Percentiles rank a stretch among this genome's conserved stretches.
phyloP scores from a whole-genome alignment of 371 early-diverging fungal genomes.

The Mortierella sp. region DNA sequence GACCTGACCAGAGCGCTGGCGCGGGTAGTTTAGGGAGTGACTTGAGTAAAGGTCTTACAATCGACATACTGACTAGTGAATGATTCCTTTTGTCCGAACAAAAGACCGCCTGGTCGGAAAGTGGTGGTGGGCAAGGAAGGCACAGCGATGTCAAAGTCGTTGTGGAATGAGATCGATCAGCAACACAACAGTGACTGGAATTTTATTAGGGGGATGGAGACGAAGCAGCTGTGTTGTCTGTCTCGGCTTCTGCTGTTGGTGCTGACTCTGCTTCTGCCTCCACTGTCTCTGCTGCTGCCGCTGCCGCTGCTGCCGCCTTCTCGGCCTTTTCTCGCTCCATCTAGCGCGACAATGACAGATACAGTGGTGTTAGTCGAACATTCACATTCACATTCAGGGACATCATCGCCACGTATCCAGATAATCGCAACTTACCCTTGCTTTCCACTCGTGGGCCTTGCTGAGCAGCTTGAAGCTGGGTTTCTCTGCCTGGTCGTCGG shows the following conservation, averaged over 20 bases:
- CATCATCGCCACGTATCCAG: no score
- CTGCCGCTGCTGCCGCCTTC: constrained; percentile 15
- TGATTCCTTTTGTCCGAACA: neutral
- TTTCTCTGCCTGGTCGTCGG: constrained; percentile 89
- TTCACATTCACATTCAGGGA: neutral
- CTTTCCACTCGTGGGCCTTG: constrained; percentile 93
- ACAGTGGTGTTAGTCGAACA: neutral
- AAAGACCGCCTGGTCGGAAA: no score
- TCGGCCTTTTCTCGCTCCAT: constrained; percentile 28
- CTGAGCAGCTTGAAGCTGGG: constrained; percentile 89
- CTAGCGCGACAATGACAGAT: neutral
- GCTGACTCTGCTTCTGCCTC: neutral
- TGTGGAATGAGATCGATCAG: neutral
- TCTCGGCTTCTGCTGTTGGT: constrained; percentile 1
- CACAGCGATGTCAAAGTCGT: no score
- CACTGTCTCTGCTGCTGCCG: constrained; percentile 6
- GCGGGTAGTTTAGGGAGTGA: constrained; percentile 33
- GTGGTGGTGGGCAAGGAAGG: no score
- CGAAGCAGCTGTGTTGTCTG: neutral
- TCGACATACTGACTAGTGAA: constrained; percentile 11
- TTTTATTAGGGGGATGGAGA: neutral
- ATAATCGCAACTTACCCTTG: constrained; percentile 47
- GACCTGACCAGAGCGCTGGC: constrained; percentile 24
- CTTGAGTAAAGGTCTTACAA: constrained; percentile 10
- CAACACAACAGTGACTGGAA: neutral